These are phyloP conservation scores for Toxicodendron radicans DNA, from an alignment of 345 rosid species.

Conservation along the genomic window DNA sequence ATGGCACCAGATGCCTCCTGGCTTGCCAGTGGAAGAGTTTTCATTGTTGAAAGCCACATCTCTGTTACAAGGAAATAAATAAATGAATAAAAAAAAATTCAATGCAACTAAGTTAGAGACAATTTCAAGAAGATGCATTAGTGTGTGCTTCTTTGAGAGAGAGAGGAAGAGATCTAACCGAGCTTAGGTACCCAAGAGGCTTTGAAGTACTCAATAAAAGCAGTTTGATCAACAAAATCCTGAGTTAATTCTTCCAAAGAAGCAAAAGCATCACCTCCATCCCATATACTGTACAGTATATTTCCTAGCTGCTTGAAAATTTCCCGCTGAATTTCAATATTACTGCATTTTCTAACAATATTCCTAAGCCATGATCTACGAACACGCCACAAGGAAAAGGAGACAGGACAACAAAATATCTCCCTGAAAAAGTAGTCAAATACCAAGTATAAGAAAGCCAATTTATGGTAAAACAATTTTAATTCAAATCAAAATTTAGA, in stretches of 20 bases:
- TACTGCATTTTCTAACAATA: constrained; percentile 68
- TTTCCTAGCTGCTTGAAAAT: constrained; percentile 78
- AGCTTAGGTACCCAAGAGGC: constrained; percentile 90
- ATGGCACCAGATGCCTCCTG: constrained; percentile 96
- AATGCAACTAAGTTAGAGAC: constrained; percentile 3
- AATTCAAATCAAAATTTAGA: constrained; percentile 11
- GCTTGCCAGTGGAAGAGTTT: constrained; percentile 88
- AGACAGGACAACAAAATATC: constrained; percentile 70
- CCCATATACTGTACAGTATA: constrained; percentile 68
- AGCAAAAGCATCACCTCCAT: constrained; percentile 48
- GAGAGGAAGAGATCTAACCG: constrained; percentile 48
- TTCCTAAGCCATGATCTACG: constrained; percentile 95
- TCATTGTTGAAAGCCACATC: constrained; percentile 90
- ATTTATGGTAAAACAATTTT: background rate
- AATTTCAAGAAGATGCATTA: background rate
- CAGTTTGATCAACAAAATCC: constrained; percentile 80
- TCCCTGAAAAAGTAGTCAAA: constrained; percentile 54
- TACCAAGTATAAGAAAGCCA: constrained; percentile 16
- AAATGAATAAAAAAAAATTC: background rate
- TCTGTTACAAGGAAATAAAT: constrained; percentile 40
- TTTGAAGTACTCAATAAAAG: constrained; percentile 75
- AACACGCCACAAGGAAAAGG: constrained; percentile 87
- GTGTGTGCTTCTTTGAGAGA: background rate
- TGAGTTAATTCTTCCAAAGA: constrained; percentile 60
- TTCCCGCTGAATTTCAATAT: constrained; percentile 67